phyloP scores from a whole-genome alignment of 129 eudicot genomes.

The Flaveria bidentis region DNA sequence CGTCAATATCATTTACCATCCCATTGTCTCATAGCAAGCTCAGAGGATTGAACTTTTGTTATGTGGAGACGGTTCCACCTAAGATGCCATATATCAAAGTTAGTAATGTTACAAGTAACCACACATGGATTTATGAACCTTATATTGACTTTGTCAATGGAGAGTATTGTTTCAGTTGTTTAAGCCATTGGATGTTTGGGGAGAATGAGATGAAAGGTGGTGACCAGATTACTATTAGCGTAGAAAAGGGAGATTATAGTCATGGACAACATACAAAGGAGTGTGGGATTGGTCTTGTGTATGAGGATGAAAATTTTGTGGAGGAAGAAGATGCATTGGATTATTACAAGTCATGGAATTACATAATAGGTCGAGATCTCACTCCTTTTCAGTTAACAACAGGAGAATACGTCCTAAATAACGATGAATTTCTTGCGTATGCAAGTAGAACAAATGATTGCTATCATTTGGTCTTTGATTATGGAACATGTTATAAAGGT shows the following conservation, averaged over 20 bases:
- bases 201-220: conserved; percentile 12
- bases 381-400: not conserved
- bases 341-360: conserved; percentile 1
- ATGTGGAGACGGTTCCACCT: not conserved
- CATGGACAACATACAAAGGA: not conserved
- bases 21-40: not conserved
- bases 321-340: not conserved
- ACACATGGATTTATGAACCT: not conserved
- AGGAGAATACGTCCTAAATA: conserved; percentile 14
- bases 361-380: not conserved
- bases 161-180: not conserved
- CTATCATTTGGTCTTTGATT: not conserved
- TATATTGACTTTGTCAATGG: not conserved
- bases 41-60: not conserved
- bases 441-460: not conserved
- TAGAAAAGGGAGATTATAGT: not conserved
- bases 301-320: not conserved
- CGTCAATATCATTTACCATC: conserved; percentile 20
- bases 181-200: conserved; percentile 12
- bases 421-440: not conserved
- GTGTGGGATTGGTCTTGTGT: not conserved
- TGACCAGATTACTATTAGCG: not conserved
- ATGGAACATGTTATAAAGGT: not conserved
- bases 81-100: not conserved
- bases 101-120: not conserved